phyloP scores from a whole-genome alignment of 768 basidiomycete species.

The Agrocybe pediades region DNA sequence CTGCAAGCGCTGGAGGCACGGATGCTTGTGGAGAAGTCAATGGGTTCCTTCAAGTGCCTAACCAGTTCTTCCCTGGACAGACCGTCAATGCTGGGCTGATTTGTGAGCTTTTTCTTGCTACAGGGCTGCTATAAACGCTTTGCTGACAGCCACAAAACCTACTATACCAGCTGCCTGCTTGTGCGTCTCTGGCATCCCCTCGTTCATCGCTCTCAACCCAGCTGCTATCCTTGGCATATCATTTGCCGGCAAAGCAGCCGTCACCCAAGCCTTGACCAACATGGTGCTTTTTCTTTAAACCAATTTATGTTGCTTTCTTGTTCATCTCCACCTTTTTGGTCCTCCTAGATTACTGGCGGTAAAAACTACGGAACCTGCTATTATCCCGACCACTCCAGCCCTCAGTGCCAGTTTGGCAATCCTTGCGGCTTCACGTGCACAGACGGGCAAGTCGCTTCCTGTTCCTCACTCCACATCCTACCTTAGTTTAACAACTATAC shows the following conservation, averaged over 20 bases:
- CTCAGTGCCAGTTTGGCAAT: conserved; percentile 33
- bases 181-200: conserved; percentile 40
- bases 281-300: conserved; percentile 29
- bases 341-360: conserved; percentile 15
- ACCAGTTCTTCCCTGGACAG: conserved; percentile 16
- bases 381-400: conserved; percentile 42
- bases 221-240: conserved; percentile 30
- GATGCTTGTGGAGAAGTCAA: conserved; percentile 44
- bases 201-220: conserved; percentile 32
- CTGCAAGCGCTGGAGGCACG: background rate
- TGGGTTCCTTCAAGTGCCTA: conserved; percentile 29
- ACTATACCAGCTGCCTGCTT: conserved; percentile 48
- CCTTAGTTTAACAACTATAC: background rate
- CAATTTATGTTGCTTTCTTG: background rate
- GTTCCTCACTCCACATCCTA: background rate
- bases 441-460: conserved; percentile 35
- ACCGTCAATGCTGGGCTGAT: conserved; percentile 30
- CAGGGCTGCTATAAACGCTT: background rate
- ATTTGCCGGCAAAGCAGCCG: conserved; percentile 29
- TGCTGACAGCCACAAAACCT: background rate
- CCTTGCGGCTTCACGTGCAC: conserved; percentile 50
- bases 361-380: conserved; percentile 24
- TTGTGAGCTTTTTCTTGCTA: conserved; percentile 17
- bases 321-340: background rate
- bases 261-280: conserved; percentile 30